These are phyloP conservation scores for Candida railenensis DNA, from an alignment of 805 yeast genomes.

Conservation along the genomic window DNA sequence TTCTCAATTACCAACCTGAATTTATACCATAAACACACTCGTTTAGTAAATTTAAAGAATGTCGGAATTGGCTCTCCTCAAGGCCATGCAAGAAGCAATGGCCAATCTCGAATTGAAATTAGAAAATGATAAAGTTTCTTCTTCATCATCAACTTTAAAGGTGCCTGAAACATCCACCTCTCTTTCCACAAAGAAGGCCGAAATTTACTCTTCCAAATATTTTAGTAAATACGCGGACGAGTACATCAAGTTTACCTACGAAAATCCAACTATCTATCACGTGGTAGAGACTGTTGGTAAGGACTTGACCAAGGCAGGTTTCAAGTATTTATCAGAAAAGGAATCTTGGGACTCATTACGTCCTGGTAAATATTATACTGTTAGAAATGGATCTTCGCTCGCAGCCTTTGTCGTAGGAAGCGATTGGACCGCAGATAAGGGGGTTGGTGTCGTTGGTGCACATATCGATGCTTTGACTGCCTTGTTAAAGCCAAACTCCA, in stretches of 20 bases:
- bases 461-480: constrained; percentile 74
- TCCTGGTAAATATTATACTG: constrained; percentile 63
- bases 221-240: constrained; percentile 34
- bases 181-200: neutral
- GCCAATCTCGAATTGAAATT: constrained; percentile 2
- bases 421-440: constrained; percentile 61
- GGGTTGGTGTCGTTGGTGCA: constrained; percentile 70
- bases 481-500: constrained; percentile 70
- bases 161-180: neutral
- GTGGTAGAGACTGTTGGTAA: constrained; percentile 54
- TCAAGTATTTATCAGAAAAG: constrained; percentile 63
- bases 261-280: constrained; percentile 74
- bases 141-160: neutral
- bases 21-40: no score
- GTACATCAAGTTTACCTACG: constrained; percentile 69
- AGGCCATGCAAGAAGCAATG: constrained; percentile 3
- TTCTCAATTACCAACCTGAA: no score
- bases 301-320: constrained; percentile 57
- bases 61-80: constrained; percentile 2
- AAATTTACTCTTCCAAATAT: constrained; percentile 9
- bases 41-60: neutral
- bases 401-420: constrained; percentile 71
- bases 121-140: neutral
- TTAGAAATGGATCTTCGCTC: constrained; percentile 65
- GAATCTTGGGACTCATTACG: constrained; percentile 46